A percentile compares a stretch with the other conserved stretches of the same genome.
Evolutionary conservation across 1,284 basidiomycete species (phyloP).

Genomic region (Pascua sp.): DNA sequence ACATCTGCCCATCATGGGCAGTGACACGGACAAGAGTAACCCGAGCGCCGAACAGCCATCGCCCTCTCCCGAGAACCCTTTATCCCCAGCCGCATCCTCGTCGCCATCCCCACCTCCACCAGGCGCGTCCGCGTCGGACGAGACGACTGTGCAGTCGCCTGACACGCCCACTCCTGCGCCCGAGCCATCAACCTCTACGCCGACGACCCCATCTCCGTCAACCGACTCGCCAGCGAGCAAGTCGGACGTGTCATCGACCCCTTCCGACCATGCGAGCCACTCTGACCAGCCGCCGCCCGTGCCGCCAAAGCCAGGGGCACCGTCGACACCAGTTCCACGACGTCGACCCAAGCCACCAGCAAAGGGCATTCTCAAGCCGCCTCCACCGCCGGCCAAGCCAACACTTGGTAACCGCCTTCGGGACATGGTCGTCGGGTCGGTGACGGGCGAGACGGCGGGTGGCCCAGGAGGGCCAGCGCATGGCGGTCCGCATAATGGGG

Average conservation of each 20-base stretch:
- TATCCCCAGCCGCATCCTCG: background rate
- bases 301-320: conserved; percentile 4
- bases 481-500: conserved; percentile 8
- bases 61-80: too few relatives aligned
- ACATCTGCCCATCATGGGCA: too few relatives aligned
- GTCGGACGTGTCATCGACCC: background rate
- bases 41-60: too few relatives aligned
- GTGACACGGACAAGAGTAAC: too few relatives aligned
- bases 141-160: too few relatives aligned
- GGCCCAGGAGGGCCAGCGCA: conserved; percentile 6
- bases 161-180: too few relatives aligned
- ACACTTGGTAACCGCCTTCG: conserved; percentile 43
- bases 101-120: background rate
- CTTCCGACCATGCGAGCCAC: background rate
- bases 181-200: too few relatives aligned
- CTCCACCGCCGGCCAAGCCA: conserved; percentile 47
- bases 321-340: conserved; percentile 7
- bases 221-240: background rate
- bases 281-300: background rate
- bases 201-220: background rate
- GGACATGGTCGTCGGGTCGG: conserved; percentile 39
- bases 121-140: too few relatives aligned
- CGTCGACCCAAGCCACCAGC: conserved; percentile 43
- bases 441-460: conserved; percentile 28
- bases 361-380: conserved; percentile 48